phyloP scores from a whole-genome alignment of 1,284 basidiomycete species.

The Tilletia walkeri region DNA sequence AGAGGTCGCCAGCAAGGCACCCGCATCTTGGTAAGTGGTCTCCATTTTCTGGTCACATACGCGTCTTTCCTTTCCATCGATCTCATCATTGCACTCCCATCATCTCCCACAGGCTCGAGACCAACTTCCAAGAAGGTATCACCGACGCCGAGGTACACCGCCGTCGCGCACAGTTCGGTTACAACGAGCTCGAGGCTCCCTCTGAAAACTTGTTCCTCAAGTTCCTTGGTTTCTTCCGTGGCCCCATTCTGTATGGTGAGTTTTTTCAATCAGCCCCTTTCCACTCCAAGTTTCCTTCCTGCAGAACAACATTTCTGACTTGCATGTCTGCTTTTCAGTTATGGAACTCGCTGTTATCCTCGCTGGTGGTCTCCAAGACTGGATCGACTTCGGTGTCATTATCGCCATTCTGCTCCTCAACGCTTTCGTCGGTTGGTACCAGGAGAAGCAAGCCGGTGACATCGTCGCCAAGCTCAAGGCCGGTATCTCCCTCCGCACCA shows the following conservation, averaged over 20 bases:
- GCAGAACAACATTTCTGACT: not conserved
- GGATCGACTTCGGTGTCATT: slow-evolving; percentile 63
- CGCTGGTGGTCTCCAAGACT: slow-evolving; percentile 57
- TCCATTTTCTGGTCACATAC: not conserved
- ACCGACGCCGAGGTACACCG: slow-evolving; percentile 57
- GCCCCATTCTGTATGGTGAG: slow-evolving; percentile 56
- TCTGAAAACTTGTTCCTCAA: slow-evolving; percentile 61
- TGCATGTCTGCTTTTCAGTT: slow-evolving; percentile 24
- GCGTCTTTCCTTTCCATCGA: not conserved
- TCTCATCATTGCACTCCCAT: not conserved
- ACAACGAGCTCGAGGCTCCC: slow-evolving; percentile 57
- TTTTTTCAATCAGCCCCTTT: not conserved
- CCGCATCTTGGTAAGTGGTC: slow-evolving; percentile 45
- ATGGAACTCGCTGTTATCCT: slow-evolving; percentile 58
- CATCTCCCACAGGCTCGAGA: slow-evolving; percentile 58
- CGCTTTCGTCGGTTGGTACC: slow-evolving; percentile 64
- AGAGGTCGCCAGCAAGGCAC: slow-evolving; percentile 51
- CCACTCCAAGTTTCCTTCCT: not conserved
- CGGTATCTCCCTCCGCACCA: slow-evolving; percentile 62
- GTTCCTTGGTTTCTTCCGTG: slow-evolving; percentile 57
- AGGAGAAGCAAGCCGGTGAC: slow-evolving; percentile 63
- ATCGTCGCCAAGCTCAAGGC: slow-evolving; percentile 64
- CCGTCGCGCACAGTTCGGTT: slow-evolving; percentile 54
- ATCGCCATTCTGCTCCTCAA: slow-evolving; percentile 58
- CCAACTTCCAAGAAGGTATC: slow-evolving; percentile 60